These are phyloP conservation scores for Mallotus japonicus DNA, from an alignment of 441 rosid genomes.

Conservation along the genomic window DNA sequence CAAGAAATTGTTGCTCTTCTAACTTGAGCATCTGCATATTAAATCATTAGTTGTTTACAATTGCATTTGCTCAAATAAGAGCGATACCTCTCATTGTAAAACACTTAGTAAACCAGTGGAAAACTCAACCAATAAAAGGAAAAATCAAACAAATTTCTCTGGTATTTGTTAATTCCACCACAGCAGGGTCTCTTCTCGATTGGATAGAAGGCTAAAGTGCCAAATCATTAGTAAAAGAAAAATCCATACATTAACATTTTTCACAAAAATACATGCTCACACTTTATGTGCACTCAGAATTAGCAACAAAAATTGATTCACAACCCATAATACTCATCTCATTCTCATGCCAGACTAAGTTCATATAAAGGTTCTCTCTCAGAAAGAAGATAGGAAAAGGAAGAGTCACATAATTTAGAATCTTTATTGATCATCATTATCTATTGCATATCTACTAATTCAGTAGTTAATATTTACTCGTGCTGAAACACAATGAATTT, in stretches of 20 bases:
- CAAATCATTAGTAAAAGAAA: not conserved
- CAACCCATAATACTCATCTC: not conserved
- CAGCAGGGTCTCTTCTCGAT: not conserved
- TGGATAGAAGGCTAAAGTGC: conserved; percentile 2
- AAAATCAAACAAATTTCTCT: not conserved
- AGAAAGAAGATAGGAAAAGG: not conserved
- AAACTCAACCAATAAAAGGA: not conserved
- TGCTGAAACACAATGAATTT: not conserved
- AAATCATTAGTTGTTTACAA: conserved; percentile 24
- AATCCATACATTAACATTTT: not conserved
- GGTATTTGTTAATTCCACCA: not conserved
- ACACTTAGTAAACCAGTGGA: not conserved
- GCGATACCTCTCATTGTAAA: not conserved
- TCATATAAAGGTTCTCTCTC: not conserved
- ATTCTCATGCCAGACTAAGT: not conserved
- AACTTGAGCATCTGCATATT: conserved; percentile 74
- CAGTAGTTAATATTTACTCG: not conserved
- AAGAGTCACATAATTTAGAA: not conserved
- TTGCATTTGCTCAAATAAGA: conserved; percentile 18
- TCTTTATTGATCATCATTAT: not conserved
- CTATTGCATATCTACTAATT: not conserved
- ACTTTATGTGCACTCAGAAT: not conserved
- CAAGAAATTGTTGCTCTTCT: conserved; percentile 90
- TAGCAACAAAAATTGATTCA: not conserved
- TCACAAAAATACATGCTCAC: not conserved